Percentiles rank a stretch among this genome's conserved stretches.
Evolutionary conservation across 176 grass and related monocot genomes (phyloP).

Genomic region (Eleusine coracana): DNA sequence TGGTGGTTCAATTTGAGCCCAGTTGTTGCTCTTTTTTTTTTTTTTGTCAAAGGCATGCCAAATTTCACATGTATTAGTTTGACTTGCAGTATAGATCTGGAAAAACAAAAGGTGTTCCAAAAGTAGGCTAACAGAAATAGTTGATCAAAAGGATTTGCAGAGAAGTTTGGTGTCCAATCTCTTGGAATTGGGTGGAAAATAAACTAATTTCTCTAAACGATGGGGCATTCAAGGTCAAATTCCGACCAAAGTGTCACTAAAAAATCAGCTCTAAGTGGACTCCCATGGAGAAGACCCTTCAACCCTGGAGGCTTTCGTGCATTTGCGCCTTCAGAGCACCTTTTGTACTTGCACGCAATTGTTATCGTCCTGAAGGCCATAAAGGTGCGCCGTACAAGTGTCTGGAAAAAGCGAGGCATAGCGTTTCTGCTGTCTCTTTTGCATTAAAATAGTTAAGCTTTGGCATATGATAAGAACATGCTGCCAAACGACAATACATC

Average conservation of each 20-base stretch:
- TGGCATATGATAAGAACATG: constrained; percentile 14
- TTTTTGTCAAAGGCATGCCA: too few relatives aligned
- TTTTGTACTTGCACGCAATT: constrained; percentile 43
- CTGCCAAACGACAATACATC: not conserved
- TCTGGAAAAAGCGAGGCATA: constrained; percentile 32
- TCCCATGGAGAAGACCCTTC: not conserved
- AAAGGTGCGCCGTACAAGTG: constrained; percentile 47
- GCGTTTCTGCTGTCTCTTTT: constrained; percentile 17
- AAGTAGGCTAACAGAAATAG: too few relatives aligned
- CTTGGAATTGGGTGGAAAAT: too few relatives aligned
- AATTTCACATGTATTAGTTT: too few relatives aligned
- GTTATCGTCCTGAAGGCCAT: constrained; percentile 33
- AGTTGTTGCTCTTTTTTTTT: too few relatives aligned
- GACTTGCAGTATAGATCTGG: too few relatives aligned
- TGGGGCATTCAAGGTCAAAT: not conserved
- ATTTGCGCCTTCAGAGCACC: not conserved
- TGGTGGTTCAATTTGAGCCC: too few relatives aligned
- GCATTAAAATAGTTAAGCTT: constrained; percentile 26
- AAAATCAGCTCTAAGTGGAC: not conserved
- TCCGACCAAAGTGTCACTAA: not conserved
- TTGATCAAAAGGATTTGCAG: too few relatives aligned
- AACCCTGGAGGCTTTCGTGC: not conserved
- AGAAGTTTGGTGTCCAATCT: too few relatives aligned
- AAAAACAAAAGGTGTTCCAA: too few relatives aligned
- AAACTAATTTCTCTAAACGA: not conserved